Percentiles rank a stretch among this genome's conserved stretches.
phyloP scores from a whole-genome alignment of 1,284 basidiomycete species.

The Trichosporon sp. region DNA sequence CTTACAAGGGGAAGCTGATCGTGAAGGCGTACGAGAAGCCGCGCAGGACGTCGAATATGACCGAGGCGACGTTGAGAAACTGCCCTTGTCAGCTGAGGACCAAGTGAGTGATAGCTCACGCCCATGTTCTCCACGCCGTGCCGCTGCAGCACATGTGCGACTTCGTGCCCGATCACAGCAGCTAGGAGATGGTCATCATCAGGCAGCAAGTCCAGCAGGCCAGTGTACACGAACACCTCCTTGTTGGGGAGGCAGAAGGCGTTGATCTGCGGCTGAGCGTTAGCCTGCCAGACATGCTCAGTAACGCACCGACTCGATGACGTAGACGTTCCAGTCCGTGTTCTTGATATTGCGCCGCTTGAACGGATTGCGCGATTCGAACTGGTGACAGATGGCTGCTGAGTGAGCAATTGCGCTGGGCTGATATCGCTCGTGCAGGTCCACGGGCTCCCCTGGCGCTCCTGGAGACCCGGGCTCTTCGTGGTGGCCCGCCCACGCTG shows the following conservation, averaged over 20 bases:
- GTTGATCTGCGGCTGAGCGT: conserved; percentile 47
- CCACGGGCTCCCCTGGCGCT: conserved; percentile 22
- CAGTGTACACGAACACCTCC: conserved; percentile 53
- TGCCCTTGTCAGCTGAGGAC: conserved; percentile 15
- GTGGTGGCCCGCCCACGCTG: conserved; percentile 46
- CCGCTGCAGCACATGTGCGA: conserved; percentile 51
- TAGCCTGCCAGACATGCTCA: conserved; percentile 1
- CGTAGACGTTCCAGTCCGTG: conserved; percentile 52
- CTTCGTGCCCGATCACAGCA: conserved; percentile 52
- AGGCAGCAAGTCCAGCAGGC: conserved; percentile 48
- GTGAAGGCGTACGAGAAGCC: conserved; percentile 53
- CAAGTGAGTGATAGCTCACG: conserved; percentile 26
- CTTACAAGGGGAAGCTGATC: conserved; percentile 51
- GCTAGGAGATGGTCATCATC: conserved; percentile 51
- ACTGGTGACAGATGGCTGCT: conserved; percentile 45
- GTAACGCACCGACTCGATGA: conserved; percentile 48
- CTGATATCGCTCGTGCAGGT: conserved; percentile 19
- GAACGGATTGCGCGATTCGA: conserved; percentile 48
- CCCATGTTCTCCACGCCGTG: conserved; percentile 53
- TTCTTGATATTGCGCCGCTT: conserved; percentile 42
- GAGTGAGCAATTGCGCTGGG: conserved; percentile 47
- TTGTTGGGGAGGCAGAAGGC: conserved; percentile 53
- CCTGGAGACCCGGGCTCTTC: conserved; percentile 32
- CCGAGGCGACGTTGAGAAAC: conserved; percentile 52
- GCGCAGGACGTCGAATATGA: conserved; percentile 52